Percentiles rank a stretch among this genome's conserved stretches.
Conservation (phyloP, 352 stramenopile species). For the Phytophthora idaei region DNA sequence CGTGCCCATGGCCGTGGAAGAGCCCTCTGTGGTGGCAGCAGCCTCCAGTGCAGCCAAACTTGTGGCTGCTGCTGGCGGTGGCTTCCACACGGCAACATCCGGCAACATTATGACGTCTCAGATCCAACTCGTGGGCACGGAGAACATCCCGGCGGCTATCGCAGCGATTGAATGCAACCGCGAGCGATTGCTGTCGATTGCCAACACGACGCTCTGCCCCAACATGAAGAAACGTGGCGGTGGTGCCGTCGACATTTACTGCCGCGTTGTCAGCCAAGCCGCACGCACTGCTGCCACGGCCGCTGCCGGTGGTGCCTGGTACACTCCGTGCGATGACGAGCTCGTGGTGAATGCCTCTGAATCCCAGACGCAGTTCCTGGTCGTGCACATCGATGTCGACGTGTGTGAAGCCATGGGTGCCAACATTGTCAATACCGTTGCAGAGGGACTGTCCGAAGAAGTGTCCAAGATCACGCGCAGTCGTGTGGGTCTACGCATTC, state of each 20-base stretch:
- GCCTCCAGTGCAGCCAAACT: constrained; percentile 87
- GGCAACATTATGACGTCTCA: constrained; percentile 90
- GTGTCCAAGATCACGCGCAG: constrained; percentile 68
- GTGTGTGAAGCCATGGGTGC: constrained; percentile 90
- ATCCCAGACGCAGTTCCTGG: constrained; percentile 54
- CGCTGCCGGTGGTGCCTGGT: constrained; percentile 49
- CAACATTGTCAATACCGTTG: constrained; percentile 90
- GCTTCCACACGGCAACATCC: constrained; percentile 75
- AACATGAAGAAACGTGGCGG: constrained; percentile 89
- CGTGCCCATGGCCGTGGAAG: constrained; percentile 86
- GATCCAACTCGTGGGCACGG: constrained; percentile 79
- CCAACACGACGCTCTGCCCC: constrained; percentile 78
- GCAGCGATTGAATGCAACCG: constrained; percentile 56
- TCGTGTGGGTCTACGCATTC: constrained; percentile 79
- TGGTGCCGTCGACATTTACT: constrained; percentile 82
- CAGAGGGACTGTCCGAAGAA: constrained; percentile 79
- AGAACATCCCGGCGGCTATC: constrained; percentile 63
- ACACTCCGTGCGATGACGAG: constrained; percentile 61
- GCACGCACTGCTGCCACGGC: constrained; percentile 30
- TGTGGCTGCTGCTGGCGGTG: constrained; percentile 68
- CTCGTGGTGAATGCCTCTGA: constrained; percentile 51
- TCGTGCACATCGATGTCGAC: constrained; percentile 90
- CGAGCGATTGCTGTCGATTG: constrained; percentile 64
- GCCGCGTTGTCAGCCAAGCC: constrained; percentile 70
- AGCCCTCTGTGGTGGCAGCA: constrained; percentile 85